Conservation (phyloP, 2,329 filamentous ascomycete species). For the Orbilia blumenaviensis region DNA sequence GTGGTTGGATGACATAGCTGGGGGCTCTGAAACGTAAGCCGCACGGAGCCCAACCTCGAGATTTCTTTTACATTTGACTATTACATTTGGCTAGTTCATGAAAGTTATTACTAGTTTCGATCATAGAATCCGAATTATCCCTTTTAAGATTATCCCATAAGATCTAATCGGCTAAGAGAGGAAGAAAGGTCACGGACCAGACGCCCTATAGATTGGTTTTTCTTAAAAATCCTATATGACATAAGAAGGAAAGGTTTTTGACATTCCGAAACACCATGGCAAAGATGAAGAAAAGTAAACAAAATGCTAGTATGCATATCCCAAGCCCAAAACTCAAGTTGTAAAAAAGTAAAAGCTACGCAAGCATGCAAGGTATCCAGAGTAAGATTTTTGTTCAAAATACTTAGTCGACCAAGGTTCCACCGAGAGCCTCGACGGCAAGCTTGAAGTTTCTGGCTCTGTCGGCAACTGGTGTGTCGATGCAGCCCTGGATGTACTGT, state of each 20-base stretch:
- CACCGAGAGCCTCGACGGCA: conserved; percentile 30
- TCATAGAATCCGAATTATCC: too few relatives aligned
- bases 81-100: background rate
- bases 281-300: too few relatives aligned
- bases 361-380: background rate
- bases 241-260: background rate
- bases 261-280: conserved; percentile 42
- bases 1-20: too few relatives aligned
- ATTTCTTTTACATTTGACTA: too few relatives aligned
- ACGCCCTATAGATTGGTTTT: background rate
- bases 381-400: background rate
- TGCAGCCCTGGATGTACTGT: conserved; percentile 19
- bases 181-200: background rate
- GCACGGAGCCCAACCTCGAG: too few relatives aligned
- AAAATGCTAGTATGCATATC: conserved; percentile 27
- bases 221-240: background rate
- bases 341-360: background rate
- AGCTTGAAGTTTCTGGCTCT: background rate
- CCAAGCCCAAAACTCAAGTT: background rate
- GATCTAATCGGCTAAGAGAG: background rate
- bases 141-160: background rate
- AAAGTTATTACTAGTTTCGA: too few relatives aligned
- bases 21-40: too few relatives aligned
- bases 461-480: conserved; percentile 15
- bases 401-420: background rate